Evolutionary conservation across 768 basidiomycete genomes (phyloP).

Genomic region (Fistulinella prunicolor): DNA sequence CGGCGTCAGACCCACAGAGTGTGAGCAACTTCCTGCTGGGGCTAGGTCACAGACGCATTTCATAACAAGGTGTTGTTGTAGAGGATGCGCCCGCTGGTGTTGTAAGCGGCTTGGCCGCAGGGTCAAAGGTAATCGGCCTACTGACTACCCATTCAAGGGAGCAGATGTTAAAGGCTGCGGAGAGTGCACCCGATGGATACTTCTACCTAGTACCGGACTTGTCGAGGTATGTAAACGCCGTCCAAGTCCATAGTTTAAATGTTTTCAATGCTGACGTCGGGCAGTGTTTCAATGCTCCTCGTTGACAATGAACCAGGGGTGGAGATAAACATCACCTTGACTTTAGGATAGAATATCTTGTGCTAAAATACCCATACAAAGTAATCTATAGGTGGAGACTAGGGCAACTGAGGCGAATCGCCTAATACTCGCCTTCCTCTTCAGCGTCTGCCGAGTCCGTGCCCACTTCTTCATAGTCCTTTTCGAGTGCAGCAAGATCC

Average conservation of each 20-base stretch:
- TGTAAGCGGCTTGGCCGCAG: slow-evolving; percentile 73
- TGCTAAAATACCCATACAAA: slow-evolving; percentile 3
- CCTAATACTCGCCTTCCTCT: slow-evolving; percentile 59
- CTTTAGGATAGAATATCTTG: slow-evolving; percentile 8
- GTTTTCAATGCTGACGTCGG: neutral
- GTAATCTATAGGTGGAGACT: neutral
- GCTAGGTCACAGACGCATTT: slow-evolving; percentile 5
- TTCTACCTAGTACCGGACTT: slow-evolving; percentile 70
- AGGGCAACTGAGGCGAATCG: neutral
- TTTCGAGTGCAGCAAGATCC: slow-evolving; percentile 96
- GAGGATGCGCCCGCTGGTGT: slow-evolving; percentile 92
- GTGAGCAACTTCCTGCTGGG: slow-evolving; percentile 14
- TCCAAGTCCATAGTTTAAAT: neutral
- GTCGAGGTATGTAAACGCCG: slow-evolving; percentile 53
- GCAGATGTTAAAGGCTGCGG: slow-evolving; percentile 59
- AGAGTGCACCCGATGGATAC: slow-evolving; percentile 36
- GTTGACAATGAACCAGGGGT: slow-evolving; percentile 36
- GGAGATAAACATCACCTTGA: slow-evolving; percentile 28
- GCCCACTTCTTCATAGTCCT: slow-evolving; percentile 90
- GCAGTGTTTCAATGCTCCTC: slow-evolving; percentile 30
- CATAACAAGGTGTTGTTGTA: slow-evolving; percentile 66
- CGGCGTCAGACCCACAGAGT: slow-evolving; percentile 48
- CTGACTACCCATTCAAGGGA: slow-evolving; percentile 76
- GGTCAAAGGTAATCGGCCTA: slow-evolving; percentile 80
- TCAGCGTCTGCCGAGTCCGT: slow-evolving; percentile 73